These are phyloP conservation scores for Aspergillus incahuasiensis DNA, from an alignment of 495 filamentous ascomycete species.

Conservation along the genomic window DNA sequence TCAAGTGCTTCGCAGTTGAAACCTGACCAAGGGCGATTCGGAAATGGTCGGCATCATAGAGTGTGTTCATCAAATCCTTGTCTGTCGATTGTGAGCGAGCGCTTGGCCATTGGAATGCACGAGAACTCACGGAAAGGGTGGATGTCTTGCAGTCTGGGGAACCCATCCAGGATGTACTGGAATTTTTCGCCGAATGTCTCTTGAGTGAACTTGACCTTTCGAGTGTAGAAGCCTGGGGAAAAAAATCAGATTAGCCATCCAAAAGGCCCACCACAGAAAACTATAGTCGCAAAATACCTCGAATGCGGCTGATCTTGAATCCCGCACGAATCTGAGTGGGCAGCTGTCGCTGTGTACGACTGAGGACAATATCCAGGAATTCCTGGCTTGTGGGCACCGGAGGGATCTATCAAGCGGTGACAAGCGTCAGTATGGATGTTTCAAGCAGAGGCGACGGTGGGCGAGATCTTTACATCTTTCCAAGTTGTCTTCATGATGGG, in stretches of 20 bases:
- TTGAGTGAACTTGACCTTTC: constrained; percentile 98
- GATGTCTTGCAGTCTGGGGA: constrained; percentile 90
- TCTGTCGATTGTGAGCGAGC: constrained; percentile 37
- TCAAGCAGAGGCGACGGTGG: background rate
- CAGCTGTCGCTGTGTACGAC: constrained; percentile 86
- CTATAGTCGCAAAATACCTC: constrained; percentile 46
- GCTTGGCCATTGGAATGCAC: background rate
- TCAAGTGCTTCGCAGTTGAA: constrained; percentile 90
- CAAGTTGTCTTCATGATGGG: constrained; percentile 66
- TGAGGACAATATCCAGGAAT: constrained; percentile 95
- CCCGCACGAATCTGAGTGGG: constrained; percentile 94
- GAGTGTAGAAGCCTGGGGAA: constrained; percentile 76
- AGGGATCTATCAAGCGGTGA: constrained; percentile 55
- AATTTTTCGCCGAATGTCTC: constrained; percentile 96
- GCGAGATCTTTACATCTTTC: constrained; percentile 49
- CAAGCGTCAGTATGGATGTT: constrained; percentile 17
- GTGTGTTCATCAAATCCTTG: constrained; percentile 76
- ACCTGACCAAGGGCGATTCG: constrained; percentile 93
- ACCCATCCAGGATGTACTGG: constrained; percentile 80
- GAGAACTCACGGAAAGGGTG: constrained; percentile 80
- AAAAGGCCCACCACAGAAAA: background rate
- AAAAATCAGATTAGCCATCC: constrained; percentile 24
- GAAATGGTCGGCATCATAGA: constrained; percentile 98
- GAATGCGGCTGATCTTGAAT: constrained; percentile 94
- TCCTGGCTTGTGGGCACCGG: constrained; percentile 93